phyloP scores from a whole-genome alignment of 2,329 filamentous ascomycete species.

The Epichloe brachyelytri region DNA sequence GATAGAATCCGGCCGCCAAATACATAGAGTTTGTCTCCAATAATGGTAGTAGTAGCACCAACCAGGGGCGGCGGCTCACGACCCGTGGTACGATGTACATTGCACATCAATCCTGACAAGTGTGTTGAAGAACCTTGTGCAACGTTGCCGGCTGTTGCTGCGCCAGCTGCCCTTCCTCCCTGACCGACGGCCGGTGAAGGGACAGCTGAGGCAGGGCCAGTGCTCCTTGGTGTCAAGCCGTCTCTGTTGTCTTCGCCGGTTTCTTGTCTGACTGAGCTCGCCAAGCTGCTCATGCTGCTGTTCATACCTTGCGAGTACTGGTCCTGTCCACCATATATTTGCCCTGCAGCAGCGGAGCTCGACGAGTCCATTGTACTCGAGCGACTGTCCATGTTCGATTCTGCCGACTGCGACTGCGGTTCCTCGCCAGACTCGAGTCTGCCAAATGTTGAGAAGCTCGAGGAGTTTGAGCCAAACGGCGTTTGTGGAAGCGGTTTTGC shows the following conservation, averaged over 20 bases:
- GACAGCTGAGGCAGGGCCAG: slow-evolving; percentile 40
- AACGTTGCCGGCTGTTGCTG: slow-evolving; percentile 25
- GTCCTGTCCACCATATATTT: slow-evolving; percentile 23
- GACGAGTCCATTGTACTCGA: slow-evolving; percentile 37
- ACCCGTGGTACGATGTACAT: slow-evolving; percentile 75
- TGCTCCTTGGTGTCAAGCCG: slow-evolving; percentile 37
- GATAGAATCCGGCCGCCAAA: slow-evolving; percentile 88
- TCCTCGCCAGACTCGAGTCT: slow-evolving; percentile 12
- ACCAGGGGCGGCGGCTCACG: slow-evolving; percentile 84
- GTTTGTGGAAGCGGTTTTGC: slow-evolving; percentile 44
- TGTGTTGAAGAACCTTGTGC: slow-evolving; percentile 40
- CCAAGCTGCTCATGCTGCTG: slow-evolving; percentile 34
- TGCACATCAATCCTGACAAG: slow-evolving; percentile 55
- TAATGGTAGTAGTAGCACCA: slow-evolving; percentile 84
- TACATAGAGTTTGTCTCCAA: slow-evolving; percentile 93
- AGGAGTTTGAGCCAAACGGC: slow-evolving; percentile 20
- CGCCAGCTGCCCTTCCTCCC: slow-evolving; percentile 8
- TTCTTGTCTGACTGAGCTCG: slow-evolving; percentile 29
- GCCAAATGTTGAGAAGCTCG: slow-evolving; percentile 20
- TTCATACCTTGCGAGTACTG: slow-evolving; percentile 25
- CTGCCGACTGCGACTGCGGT: slow-evolving; percentile 5
- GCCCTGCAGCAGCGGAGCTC: slow-evolving; percentile 19
- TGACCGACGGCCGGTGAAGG: slow-evolving; percentile 41
- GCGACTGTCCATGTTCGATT: slow-evolving; percentile 25
- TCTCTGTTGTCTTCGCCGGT: slow-evolving; percentile 31